Percentiles rank a stretch among this genome's conserved stretches.
These are phyloP conservation scores for Coniferiporia sulphurascens DNA, from an alignment of 1,284 basidiomycete species.

Conservation along the genomic window DNA sequence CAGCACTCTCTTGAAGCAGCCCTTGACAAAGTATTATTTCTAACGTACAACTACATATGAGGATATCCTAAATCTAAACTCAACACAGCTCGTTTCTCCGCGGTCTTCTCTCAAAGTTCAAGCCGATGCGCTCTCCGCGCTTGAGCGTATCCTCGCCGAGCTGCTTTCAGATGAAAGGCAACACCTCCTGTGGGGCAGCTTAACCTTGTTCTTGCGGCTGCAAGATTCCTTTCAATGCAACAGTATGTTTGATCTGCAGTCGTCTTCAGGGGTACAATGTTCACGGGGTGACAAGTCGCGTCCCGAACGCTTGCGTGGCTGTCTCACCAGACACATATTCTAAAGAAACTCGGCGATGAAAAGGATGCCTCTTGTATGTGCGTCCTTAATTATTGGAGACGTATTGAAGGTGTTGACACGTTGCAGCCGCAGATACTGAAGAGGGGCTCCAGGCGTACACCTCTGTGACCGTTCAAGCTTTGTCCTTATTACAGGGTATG, in stretches of 20 bases:
- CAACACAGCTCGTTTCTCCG: slow-evolving; percentile 52
- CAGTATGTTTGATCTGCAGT: slow-evolving; percentile 38
- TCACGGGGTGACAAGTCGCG: slow-evolving; percentile 41
- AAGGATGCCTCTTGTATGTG: slow-evolving; percentile 10
- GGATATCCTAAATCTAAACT: not conserved
- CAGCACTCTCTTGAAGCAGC: slow-evolving; percentile 43
- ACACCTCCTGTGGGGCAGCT: slow-evolving; percentile 31
- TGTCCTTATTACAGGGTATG: slow-evolving; percentile 78
- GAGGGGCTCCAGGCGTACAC: slow-evolving; percentile 40
- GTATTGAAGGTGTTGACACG: not conserved
- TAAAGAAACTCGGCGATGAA: slow-evolving; percentile 30
- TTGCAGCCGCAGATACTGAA: slow-evolving; percentile 21
- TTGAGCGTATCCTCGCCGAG: slow-evolving; percentile 57
- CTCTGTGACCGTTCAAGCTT: slow-evolving; percentile 48
- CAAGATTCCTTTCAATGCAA: slow-evolving; percentile 78
- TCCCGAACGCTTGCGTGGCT: slow-evolving; percentile 56
- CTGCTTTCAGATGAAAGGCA: slow-evolving; percentile 44
- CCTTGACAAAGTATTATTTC: slow-evolving; percentile 52
- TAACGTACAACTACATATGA: not conserved
- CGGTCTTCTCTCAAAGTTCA: slow-evolving; percentile 47
- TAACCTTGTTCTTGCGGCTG: slow-evolving; percentile 45
- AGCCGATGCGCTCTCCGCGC: slow-evolving; percentile 44
- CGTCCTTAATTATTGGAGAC: not conserved
- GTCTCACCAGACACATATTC: slow-evolving; percentile 32
- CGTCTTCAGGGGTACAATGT: not conserved